Evolutionary conservation across 768 basidiomycete species (phyloP).

Genomic region (Dictyophora rubrovolvata): DNA sequence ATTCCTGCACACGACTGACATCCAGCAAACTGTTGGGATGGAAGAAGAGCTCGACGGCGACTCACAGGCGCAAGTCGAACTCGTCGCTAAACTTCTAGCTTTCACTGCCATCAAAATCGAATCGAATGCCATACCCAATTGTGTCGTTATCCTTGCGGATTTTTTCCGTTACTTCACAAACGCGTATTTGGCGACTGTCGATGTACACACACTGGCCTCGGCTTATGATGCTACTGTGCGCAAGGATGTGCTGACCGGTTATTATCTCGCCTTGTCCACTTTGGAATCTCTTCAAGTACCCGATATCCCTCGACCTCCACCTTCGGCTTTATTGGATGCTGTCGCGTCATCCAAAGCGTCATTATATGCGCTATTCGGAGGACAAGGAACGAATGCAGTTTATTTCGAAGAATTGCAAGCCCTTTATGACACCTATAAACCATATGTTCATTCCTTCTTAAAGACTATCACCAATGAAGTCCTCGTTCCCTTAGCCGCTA

Average conservation of each 20-base stretch:
- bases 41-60: constrained; percentile 29
- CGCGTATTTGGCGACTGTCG: constrained; percentile 58
- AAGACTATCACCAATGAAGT: constrained; percentile 49
- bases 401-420: constrained; percentile 94
- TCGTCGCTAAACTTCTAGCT: constrained; percentile 74
- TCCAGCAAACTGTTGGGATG: constrained; percentile 44
- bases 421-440: constrained; percentile 84
- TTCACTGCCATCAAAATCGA: constrained; percentile 60
- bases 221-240: constrained; percentile 66
- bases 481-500: constrained; percentile 59
- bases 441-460: constrained; percentile 73
- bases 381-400: constrained; percentile 96
- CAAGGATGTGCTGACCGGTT: constrained; percentile 65
- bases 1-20: constrained; percentile 58
- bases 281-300: constrained; percentile 48
- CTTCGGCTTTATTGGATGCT: constrained; percentile 61
- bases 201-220: constrained; percentile 76
- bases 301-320: constrained; percentile 45
- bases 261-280: constrained; percentile 65
- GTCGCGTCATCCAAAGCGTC: constrained; percentile 53
- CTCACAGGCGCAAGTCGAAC: constrained; percentile 60
- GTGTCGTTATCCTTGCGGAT: constrained; percentile 59
- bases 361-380: constrained; percentile 91
- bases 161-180: constrained; percentile 70
- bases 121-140: constrained; percentile 40